Base-by-base conservation (phyloP, 2,329 filamentous ascomycete species). In the Colletotrichum aenigma region DNA sequence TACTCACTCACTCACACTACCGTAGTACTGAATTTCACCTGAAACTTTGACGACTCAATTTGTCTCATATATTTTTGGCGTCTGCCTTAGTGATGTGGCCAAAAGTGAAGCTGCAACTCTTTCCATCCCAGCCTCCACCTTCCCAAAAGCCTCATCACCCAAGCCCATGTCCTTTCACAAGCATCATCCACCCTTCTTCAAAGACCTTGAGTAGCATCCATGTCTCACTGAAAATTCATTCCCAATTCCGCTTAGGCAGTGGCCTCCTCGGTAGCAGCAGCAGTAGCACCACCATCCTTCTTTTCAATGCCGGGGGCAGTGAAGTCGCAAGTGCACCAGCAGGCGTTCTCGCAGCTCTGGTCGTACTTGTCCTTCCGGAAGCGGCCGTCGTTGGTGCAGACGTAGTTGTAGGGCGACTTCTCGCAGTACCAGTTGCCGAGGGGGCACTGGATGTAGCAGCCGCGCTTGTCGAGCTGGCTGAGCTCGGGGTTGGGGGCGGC, bases 321-420 rank as follows among this genome's bases (percentile, higher is more conserved):
- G 18, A 36, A 66, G 61, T 75, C 72, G 30, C 72, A 75, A 32
- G 26, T 30, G 30, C 72, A 75, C 32, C 38, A 71, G 30, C 72
- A 75, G 36, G 61, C 72, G 3, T 12, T n/a, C 61, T 75, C 72
- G 26, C 72, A 75, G 60, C 71, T 55, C 15, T 18, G 26, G 26
- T 71, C 13, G 36, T 55, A 52, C 48, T 21, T 10, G 24, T 55
- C 62, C n/a, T 28, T 52, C 1, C 36, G 24, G 12, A 75, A 67
- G n/a, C 52, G 66, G 52, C 66, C 66, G 52, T 43, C 16, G 24
- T 56, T 26, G n/a, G 18, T 28, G 66, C 66, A 68, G 52, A 24
- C 9, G 52, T 68, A 68, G 13, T 60, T 68, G 66, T 68, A 60
- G 26, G 66, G 66, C 4, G 30, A 6, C 30, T 24, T 43, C 6